Evolutionary conservation across 495 filamentous ascomycete genomes (phyloP).

Genomic region (Aspergillus nidulans): DNA sequence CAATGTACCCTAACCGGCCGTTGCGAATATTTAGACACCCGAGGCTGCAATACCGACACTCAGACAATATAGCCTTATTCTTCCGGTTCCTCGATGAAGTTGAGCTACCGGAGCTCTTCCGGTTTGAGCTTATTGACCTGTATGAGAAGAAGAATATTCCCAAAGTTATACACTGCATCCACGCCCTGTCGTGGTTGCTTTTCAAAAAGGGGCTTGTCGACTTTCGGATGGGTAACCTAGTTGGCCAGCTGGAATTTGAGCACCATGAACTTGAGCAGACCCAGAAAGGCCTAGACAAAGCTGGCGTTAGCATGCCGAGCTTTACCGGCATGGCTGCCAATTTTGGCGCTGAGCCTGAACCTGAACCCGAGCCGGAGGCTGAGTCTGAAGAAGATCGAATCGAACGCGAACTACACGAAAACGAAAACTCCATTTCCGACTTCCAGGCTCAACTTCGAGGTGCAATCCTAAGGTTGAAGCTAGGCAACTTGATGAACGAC

Average conservation of each 20-base stretch:
- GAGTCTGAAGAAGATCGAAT: slow-evolving; percentile 90
- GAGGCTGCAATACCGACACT: slow-evolving; percentile 89
- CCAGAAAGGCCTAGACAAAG: slow-evolving; percentile 93
- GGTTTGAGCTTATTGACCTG: slow-evolving; percentile 94
- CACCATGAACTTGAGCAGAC: slow-evolving; percentile 95
- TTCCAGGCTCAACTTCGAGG: slow-evolving; percentile 87
- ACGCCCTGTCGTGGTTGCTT: slow-evolving; percentile 92
- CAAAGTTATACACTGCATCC: slow-evolving; percentile 98
- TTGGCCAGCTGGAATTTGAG: slow-evolving; percentile 95
- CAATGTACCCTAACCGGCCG: slow-evolving; percentile 69
- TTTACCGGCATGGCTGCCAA: slow-evolving; percentile 95
- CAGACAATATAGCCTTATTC: slow-evolving; percentile 93
- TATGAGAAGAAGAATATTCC: slow-evolving; percentile 99
- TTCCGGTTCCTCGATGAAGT: slow-evolving; percentile 89
- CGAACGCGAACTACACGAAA: slow-evolving; percentile 74
- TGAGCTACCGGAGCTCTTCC: slow-evolving; percentile 95
- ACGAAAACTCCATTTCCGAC: slow-evolving; percentile 65
- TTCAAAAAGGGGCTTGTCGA: slow-evolving; percentile 91
- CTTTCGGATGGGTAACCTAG: slow-evolving; percentile 96
- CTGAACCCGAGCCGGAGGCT: slow-evolving; percentile 61
- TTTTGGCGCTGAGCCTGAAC: slow-evolving; percentile 79
- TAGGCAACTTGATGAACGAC: slow-evolving; percentile 78
- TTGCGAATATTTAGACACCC: slow-evolving; percentile 79
- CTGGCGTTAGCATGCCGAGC: slow-evolving; percentile 92
- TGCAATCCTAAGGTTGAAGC: slow-evolving; percentile 67